Conservation (phyloP, 352 stramenopile species). For the Elongisporangium undulatum region DNA sequence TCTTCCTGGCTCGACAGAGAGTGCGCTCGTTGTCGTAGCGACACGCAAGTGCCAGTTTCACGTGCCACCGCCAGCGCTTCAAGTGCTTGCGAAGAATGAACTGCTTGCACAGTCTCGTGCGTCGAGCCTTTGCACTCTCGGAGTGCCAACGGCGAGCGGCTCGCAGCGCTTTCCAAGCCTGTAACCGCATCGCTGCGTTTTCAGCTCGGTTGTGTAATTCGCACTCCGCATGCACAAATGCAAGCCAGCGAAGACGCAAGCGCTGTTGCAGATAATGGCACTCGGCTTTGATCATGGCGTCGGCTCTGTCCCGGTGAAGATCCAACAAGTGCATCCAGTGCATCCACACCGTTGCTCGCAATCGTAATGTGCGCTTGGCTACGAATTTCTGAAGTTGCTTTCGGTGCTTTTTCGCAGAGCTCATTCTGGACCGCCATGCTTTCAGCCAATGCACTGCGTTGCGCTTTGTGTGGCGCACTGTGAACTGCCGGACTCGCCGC, state of each 20-base stretch:
- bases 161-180: background rate
- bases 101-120: constrained; percentile 10
- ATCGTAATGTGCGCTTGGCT: background rate
- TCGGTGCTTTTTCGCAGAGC: background rate
- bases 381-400: background rate
- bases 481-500: background rate
- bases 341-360: background rate
- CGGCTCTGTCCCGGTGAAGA: background rate
- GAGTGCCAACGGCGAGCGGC: constrained; percentile 19
- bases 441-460: background rate
- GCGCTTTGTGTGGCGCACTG: background rate
- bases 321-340: background rate
- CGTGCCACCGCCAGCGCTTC: constrained; percentile 20
- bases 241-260: background rate
- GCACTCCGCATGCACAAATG: background rate
- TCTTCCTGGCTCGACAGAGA: constrained; percentile 16
- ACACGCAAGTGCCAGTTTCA: constrained; percentile 21
- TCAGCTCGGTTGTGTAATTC: background rate
- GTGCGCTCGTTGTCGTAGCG: constrained; percentile 26
- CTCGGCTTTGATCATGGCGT: background rate
- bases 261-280: background rate
- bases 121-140: constrained; percentile 1
- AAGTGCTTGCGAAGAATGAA: constrained; percentile 43
- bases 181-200: background rate
- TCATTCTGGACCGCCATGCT: background rate